Percentiles rank a stretch among this genome's conserved stretches.
These are phyloP conservation scores for Scorias spongiosa DNA, from an alignment of 2,329 filamentous ascomycete species.

Conservation along the genomic window DNA sequence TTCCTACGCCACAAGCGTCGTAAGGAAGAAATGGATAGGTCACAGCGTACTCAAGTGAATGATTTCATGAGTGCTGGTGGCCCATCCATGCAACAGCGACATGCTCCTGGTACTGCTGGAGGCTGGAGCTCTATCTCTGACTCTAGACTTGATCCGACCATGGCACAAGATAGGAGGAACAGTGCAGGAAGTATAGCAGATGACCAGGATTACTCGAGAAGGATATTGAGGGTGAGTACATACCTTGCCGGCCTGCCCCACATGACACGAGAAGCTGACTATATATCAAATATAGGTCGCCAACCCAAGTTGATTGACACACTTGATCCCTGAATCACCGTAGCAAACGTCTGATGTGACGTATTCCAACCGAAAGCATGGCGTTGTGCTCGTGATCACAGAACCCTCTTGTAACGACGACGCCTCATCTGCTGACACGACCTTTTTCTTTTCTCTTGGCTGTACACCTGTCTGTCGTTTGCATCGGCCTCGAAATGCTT, in stretches of 20 bases:
- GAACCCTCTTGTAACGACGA: neutral
- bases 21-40: constrained; percentile 65
- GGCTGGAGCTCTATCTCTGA: constrained; percentile 61
- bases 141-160: constrained; percentile 66
- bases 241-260: neutral
- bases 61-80: constrained; percentile 46
- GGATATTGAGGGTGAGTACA: constrained; percentile 70
- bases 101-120: constrained; percentile 37
- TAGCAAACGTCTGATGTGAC: neutral
- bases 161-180: constrained; percentile 21
- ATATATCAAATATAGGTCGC: neutral
- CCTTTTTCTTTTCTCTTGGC: neutral
- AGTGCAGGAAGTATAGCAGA: constrained; percentile 95
- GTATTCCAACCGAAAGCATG: neutral
- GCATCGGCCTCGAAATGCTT: no score
- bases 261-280: neutral
- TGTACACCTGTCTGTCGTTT: no score
- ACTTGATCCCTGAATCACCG: neutral
- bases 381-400: neutral
- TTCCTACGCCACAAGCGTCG: constrained; percentile 62
- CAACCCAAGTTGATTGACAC: neutral
- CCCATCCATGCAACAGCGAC: constrained; percentile 29
- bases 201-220: constrained; percentile 90
- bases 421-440: neutral
- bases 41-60: constrained; percentile 63